Percentiles rank a stretch among this genome's conserved stretches.
These are phyloP conservation scores for Diaporthe sp. DNA, from an alignment of 2,329 filamentous ascomycete genomes.

Conservation along the genomic window DNA sequence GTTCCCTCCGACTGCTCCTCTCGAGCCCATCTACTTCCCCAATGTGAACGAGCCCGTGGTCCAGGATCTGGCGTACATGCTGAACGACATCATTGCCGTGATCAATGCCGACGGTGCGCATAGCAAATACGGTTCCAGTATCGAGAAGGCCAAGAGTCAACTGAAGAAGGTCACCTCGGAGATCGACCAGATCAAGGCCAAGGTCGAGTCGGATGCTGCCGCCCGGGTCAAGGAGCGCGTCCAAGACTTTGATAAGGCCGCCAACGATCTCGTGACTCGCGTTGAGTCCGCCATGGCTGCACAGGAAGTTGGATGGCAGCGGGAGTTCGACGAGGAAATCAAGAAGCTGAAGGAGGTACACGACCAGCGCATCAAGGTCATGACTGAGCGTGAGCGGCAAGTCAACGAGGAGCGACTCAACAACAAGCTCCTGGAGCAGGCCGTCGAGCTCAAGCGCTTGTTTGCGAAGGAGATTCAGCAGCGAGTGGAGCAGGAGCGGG, in stretches of 20 bases:
- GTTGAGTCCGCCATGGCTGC: slow-evolving; percentile 85
- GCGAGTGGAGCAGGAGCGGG: slow-evolving; percentile 89
- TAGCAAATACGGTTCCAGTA: slow-evolving; percentile 81
- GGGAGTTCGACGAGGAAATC: slow-evolving; percentile 90
- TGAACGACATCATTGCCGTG: slow-evolving; percentile 95
- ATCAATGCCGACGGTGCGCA: slow-evolving; percentile 89
- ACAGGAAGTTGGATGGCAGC: slow-evolving; percentile 86
- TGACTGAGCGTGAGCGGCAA: slow-evolving; percentile 84
- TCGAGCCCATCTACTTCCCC: slow-evolving; percentile 82
- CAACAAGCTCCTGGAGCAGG: slow-evolving; percentile 92
- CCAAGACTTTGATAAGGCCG: slow-evolving; percentile 87
- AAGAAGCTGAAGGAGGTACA: slow-evolving; percentile 83
- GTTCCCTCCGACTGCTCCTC: slow-evolving; percentile 74
- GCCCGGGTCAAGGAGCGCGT: slow-evolving; percentile 79
- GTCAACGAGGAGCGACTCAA: slow-evolving; percentile 85
- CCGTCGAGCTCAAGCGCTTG: slow-evolving; percentile 86
- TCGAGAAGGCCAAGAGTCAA: slow-evolving; percentile 88
- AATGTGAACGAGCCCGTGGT: slow-evolving; percentile 88
- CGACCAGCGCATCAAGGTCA: slow-evolving; percentile 81
- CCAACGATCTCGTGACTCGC: slow-evolving; percentile 88
- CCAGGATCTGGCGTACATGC: slow-evolving; percentile 92
- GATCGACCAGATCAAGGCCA: slow-evolving; percentile 80
- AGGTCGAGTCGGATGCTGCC: slow-evolving; percentile 78
- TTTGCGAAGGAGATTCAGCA: slow-evolving; percentile 84
- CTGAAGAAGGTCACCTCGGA: slow-evolving; percentile 83